Evolutionary conservation across 2,329 filamentous ascomycete genomes (phyloP), one percentile per base, ranked within the genome.

Genomic region (Xylariomycetidae sp.): DNA sequence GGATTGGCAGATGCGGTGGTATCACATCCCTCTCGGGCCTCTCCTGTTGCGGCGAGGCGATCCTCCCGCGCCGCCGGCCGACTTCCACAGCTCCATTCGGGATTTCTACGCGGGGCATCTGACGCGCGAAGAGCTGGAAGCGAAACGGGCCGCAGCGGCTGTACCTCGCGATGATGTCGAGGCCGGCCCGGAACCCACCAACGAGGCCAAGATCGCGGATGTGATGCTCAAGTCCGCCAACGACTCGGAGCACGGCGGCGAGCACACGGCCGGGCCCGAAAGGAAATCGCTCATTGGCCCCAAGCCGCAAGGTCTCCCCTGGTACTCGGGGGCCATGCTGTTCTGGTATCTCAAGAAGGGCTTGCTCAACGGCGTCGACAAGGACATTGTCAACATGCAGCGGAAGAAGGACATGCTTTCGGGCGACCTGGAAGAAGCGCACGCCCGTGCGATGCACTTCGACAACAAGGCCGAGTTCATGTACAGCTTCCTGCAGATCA

Each of bases 401-500:
- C 57, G 42, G 34, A 57, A 60, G 44, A 54, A 60, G 38, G 64
- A 64, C 26, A 58, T 70, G 18, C 62, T 79, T 1, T 64, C 66
- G 1, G 68, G 67, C 1, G 65, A 77, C 37, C 53, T 78, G 2
- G 65, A 70, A 18, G 68, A 68, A 35, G 64, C 75, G 35, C 72
- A 80, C 49, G 72, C 72, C 12, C 66, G 64, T 18, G 75, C 72
- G 2, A 57, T 66, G 18, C 75, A 79, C 51, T 82, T 72, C 56
- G 68, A 78, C 48, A 81, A 82, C 57, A 68, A 71, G 41, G 64
- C 70, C 43, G 76, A 81, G 55, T 74, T 73, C 58, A 61, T 74
- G 30, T 79, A 74, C 56, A 73, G 70, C 5, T 79, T 75, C 56
- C 63, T 76, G 19, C 74, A 77, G 46, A 56, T 78, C 46, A 63